phyloP scores from a whole-genome alignment of 495 filamentous ascomycete species.

The Penicillium bialowiezense region DNA sequence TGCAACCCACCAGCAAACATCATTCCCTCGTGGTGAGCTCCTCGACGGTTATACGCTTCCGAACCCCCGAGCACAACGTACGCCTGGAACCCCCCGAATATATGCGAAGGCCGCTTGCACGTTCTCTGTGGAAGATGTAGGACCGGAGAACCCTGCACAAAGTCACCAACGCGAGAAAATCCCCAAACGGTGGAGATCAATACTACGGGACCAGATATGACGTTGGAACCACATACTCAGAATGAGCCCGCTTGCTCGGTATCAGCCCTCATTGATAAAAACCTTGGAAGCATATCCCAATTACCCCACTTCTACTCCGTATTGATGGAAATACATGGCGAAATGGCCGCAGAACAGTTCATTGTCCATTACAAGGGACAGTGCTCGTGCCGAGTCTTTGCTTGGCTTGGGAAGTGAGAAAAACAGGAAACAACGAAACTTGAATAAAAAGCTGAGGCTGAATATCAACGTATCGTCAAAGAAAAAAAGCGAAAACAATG shows the following conservation, averaged over 20 bases:
- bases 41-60: no score
- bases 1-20: no score
- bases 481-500: no score
- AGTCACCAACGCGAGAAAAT: no score
- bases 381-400: no score
- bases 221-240: constrained; percentile 57
- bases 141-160: constrained; percentile 10
- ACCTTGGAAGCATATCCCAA: constrained; percentile 55
- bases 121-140: constrained; percentile 33
- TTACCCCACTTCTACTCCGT: constrained; percentile 54
- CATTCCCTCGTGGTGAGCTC: no score
- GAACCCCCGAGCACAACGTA: constrained; percentile 23
- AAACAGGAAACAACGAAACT: no score
- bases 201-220: constrained; percentile 55
- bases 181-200: no score
- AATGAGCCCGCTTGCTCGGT: constrained; percentile 44
- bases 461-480: no score
- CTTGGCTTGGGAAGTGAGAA: no score
- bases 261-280: constrained; percentile 41
- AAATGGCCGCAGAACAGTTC: constrained; percentile 51
- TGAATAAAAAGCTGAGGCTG: no score
- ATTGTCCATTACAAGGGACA: constrained; percentile 56
- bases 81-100: constrained; percentile 26
- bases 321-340: constrained; percentile 61
- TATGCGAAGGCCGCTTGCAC: constrained; percentile 23